A percentile compares a stretch with the other conserved stretches of the same genome.
Evolutionary conservation across 495 filamentous ascomycete genomes (phyloP).

Genomic region (Neurospora sp.): DNA sequence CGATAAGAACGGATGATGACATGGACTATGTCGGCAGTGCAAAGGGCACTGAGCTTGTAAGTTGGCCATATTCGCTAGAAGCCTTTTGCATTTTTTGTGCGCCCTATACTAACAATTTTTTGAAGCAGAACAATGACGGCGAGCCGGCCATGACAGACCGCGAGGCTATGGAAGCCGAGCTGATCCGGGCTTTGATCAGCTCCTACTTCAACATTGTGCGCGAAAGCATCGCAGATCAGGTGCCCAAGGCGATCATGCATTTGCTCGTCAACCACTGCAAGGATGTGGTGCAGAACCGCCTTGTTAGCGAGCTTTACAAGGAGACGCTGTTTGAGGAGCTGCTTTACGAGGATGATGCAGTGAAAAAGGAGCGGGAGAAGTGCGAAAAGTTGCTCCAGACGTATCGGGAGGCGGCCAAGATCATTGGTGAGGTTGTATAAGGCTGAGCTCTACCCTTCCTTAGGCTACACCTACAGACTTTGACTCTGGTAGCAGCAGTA

Average conservation of each 20-base stretch:
- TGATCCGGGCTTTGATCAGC: conserved; percentile 90
- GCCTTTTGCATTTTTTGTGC: not conserved
- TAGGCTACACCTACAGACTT: not conserved
- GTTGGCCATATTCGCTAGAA: conserved; percentile 15
- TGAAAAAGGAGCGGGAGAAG: conserved; percentile 96
- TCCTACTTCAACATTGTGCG: conserved; percentile 99
- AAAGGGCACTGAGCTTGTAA: conserved; percentile 43
- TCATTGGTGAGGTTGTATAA: conserved; percentile 91
- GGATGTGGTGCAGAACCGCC: conserved; percentile 90
- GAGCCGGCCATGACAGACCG: conserved; percentile 88
- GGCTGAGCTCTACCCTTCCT: not conserved
- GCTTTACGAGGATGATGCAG: conserved; percentile 91
- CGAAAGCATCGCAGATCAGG: conserved; percentile 93
- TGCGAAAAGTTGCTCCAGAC: conserved; percentile 90
- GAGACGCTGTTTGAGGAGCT: conserved; percentile 89
- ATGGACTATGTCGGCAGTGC: conserved; percentile 19
- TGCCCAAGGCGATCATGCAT: conserved; percentile 98
- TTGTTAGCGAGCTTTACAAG: conserved; percentile 92
- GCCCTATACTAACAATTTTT: conserved; percentile 17
- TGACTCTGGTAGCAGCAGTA: not conserved
- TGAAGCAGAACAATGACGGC: conserved; percentile 32
- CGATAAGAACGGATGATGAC: conserved; percentile 24
- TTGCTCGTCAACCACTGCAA: conserved; percentile 96
- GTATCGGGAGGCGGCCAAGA: conserved; percentile 94
- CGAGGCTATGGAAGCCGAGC: conserved; percentile 92